Evolutionary conservation across 768 basidiomycete species (phyloP), one percentile per base, ranked within the genome.

Genomic region (Leucocoprinus sp.): DNA sequence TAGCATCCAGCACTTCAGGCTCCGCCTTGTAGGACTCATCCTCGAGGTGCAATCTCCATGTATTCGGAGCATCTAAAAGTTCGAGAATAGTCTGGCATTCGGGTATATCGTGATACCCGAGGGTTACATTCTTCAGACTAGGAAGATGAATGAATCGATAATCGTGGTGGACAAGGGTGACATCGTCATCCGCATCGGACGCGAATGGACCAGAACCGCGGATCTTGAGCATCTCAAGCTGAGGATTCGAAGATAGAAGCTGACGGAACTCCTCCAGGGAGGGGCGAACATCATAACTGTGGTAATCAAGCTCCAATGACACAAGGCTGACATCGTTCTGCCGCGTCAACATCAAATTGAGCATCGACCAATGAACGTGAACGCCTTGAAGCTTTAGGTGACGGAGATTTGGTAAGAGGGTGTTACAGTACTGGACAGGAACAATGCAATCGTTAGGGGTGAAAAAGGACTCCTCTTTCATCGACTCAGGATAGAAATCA

Each of bases 271-370:
- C 72, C 19, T 52, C 49, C 21, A 66, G 52, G 31, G 67, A 67
- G 0, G 78, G 80, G n/a, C 77, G 73, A 37, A 78, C 76, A 41
- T 76, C 67, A n/a, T 52, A 42, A 14, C 67, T 69, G 55, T 75
- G 76, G 38, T 72, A 79, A 8, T 70, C 64, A n/a, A 80, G 66
- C 43, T 73, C 71, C 41, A 80, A 64, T 1, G 38, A 62, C 12
- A 49, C 52, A 37, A 65, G 50, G 2, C 54, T 55, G 4, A 42
- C 50, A 8, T 42, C 42, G 19, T 44, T 45, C 21, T 31, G 37
- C 8, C 55, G 57, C 29, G 51, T 46, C 9, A 70, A 55, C n/a
- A 65, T 55, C 39, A 51, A 40, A 24, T 67, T 63, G 33, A 76
- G 69, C 18, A 66, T 57, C 2, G 58, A 41, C 79, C 75, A 82